These are phyloP conservation scores for Pseudocercospora macadamiae DNA, from an alignment of 2,329 filamentous ascomycete species.

Conservation along the genomic window DNA sequence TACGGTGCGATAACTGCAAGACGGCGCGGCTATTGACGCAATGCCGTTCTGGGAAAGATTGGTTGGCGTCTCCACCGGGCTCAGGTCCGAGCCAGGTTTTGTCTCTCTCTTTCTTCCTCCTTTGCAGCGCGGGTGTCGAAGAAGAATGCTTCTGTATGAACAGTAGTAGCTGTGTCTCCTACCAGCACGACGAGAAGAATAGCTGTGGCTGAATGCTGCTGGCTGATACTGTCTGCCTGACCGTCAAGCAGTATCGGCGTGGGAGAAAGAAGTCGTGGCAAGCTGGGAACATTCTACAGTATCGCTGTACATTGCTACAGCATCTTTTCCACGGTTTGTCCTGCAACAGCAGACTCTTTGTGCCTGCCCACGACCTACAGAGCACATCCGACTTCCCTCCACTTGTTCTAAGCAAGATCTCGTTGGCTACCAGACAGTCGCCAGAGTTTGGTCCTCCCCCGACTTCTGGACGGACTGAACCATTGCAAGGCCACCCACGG, in stretches of 20 bases:
- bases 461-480: slow-evolving; percentile 7
- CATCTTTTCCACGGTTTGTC: not conserved
- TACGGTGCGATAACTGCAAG: not conserved
- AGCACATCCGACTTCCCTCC: too few relatives aligned
- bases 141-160: too few relatives aligned
- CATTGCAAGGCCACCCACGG: not conserved
- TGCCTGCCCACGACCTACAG: not conserved
- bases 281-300: not conserved
- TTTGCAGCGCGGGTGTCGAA: too few relatives aligned
- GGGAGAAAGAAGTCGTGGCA: slow-evolving; percentile 4
- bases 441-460: too few relatives aligned
- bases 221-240: not conserved
- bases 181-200: not conserved
- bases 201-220: not conserved
- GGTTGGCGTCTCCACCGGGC: not conserved
- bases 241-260: not conserved
- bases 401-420: too few relatives aligned
- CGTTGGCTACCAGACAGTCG: too few relatives aligned
- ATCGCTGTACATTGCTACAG: not conserved
- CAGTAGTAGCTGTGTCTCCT: not conserved
- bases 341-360: not conserved
- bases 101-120: not conserved
- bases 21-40: slow-evolving; percentile 15
- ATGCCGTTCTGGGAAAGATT: slow-evolving; percentile 9
- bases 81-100: not conserved